phyloP scores from a whole-genome alignment of 2,329 filamentous ascomycete genomes.

The Piedraia hortae region DNA sequence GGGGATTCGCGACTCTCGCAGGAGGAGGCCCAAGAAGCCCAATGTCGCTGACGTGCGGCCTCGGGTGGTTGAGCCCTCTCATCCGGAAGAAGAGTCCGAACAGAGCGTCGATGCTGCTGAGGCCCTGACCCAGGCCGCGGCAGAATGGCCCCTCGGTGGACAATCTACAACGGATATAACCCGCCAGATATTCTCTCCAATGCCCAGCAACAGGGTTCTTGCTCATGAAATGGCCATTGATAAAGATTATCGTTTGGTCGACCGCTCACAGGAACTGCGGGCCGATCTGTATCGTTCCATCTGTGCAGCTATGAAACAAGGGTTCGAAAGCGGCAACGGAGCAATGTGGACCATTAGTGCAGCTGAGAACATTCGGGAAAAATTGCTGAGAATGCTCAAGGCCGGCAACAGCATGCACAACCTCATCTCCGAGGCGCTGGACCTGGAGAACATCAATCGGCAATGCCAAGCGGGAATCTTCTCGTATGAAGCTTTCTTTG shows the following conservation, averaged over 20 bases:
- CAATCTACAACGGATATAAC: conserved; percentile 14
- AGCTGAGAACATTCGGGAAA: conserved; percentile 41
- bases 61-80: conserved; percentile 21
- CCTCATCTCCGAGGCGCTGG: conserved; percentile 47
- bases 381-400: conserved; percentile 43
- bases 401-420: conserved; percentile 45
- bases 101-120: conserved; percentile 2
- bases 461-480: conserved; percentile 47
- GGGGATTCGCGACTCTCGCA: conserved; percentile 44
- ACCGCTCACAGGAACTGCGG: conserved; percentile 25
- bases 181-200: conserved; percentile 26
- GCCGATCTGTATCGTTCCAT: conserved; percentile 31
- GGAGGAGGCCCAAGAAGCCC: conserved; percentile 34
- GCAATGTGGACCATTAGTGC: conserved; percentile 42
- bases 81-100: conserved; percentile 2
- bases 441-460: conserved; percentile 39
- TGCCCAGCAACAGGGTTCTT: conserved; percentile 47
- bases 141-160: conserved; percentile 3
- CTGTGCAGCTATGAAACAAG: conserved; percentile 31
- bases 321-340: conserved; percentile 35
- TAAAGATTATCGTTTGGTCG: conserved; percentile 41
- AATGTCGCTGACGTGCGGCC: conserved; percentile 43
- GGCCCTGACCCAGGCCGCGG: background rate
- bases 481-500: conserved; percentile 57
- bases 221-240: conserved; percentile 61